Percentiles rank a stretch among this genome's conserved stretches.
phyloP scores from a whole-genome alignment of 179 eudicot genomes.

The Spinacia oleracea region DNA sequence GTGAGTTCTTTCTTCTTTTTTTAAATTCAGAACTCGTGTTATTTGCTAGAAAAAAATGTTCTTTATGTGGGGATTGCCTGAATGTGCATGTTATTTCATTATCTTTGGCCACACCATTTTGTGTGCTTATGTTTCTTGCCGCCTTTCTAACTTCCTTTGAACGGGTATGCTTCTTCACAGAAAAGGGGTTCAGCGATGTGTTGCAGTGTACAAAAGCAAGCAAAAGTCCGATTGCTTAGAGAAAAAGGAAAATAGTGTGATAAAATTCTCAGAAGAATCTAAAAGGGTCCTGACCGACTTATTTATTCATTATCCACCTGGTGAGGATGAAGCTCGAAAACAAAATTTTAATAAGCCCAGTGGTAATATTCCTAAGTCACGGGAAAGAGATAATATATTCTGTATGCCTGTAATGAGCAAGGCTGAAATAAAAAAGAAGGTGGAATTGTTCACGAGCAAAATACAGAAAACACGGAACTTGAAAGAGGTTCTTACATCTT shows the following conservation, averaged over 20 bases:
- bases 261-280: conserved; percentile 65
- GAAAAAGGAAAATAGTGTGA: conserved; percentile 33
- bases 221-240: conserved; percentile 21
- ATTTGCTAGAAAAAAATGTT: not conserved
- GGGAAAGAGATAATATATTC: conserved; percentile 47
- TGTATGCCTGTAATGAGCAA: conserved; percentile 45
- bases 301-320: conserved; percentile 75
- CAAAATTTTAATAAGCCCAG: conserved; percentile 30
- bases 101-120: not conserved
- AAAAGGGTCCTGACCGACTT: conserved; percentile 59
- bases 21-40: not conserved
- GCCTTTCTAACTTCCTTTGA: conserved; percentile 1
- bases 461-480: conserved; percentile 36
- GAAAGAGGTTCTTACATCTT: conserved; percentile 50
- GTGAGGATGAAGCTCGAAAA: conserved; percentile 42
- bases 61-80: not conserved
- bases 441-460: conserved; percentile 45
- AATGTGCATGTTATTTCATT: not conserved
- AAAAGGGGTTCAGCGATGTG: conserved; percentile 51
- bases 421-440: conserved; percentile 48
- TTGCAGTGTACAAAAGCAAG: conserved; percentile 50
- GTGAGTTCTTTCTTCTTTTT: conserved; percentile 42
- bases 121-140: not conserved
- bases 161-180: conserved; percentile 36
- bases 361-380: conserved; percentile 28